These are phyloP conservation scores for Salix dunnii DNA, from an alignment of 345 rosid genomes.

Conservation along the genomic window DNA sequence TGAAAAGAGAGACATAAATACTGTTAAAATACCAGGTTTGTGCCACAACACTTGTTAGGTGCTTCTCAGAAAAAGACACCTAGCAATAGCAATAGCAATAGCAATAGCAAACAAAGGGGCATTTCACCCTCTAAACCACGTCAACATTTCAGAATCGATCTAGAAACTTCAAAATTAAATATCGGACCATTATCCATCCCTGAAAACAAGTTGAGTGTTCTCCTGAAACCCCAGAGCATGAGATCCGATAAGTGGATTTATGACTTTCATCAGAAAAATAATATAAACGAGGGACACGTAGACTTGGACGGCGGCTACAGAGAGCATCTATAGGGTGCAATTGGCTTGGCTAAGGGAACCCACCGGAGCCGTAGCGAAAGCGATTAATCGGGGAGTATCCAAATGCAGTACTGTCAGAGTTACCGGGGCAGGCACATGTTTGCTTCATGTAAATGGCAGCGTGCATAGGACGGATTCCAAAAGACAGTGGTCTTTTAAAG, in stretches of 20 bases:
- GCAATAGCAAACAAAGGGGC: not conserved
- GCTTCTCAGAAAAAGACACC: too few species aligned
- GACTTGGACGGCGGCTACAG: too few species aligned
- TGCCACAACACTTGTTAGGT: too few species aligned
- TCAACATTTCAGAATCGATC: not conserved
- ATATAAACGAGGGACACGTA: not conserved
- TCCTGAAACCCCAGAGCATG: not conserved
- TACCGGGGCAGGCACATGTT: not conserved
- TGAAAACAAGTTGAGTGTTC: not conserved
- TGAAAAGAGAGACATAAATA: too few species aligned
- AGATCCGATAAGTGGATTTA: not conserved
- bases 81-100: too few species aligned
- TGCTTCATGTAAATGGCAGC: not conserved
- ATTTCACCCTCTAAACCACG: not conserved
- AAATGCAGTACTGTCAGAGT: not conserved
- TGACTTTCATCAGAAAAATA: not conserved
- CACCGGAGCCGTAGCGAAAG: too few species aligned
- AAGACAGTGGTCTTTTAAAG: not conserved
- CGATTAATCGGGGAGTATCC: not conserved
- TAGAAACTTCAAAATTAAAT: not conserved
- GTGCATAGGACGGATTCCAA: not conserved
- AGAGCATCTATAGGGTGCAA: too few species aligned
- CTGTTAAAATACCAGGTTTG: too few species aligned
- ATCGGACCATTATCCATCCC: not conserved
- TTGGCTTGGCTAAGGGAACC: too few species aligned